Percentiles rank a stretch among this genome's conserved stretches.
phyloP scores from a whole-genome alignment of 2,329 filamentous ascomycete genomes.

The Neocucurbitaria cava region DNA sequence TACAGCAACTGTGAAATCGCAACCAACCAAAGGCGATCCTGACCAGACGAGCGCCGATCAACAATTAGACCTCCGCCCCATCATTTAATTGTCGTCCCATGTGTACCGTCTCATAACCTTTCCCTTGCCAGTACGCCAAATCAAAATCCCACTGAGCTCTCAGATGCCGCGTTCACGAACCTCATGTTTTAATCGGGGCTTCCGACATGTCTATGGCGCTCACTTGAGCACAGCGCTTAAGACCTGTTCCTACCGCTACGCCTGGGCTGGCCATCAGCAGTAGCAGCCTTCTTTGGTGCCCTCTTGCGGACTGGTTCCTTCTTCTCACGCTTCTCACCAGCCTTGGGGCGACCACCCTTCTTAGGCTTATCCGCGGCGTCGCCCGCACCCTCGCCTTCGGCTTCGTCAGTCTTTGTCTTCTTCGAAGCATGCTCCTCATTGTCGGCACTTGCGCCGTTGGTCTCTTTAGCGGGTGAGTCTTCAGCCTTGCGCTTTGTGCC shows the following conservation, averaged over 20 bases:
- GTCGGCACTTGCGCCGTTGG: conserved; percentile 25
- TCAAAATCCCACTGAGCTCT: not conserved
- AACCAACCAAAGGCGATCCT: not conserved
- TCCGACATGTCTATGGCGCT: not conserved
- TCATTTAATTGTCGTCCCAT: conserved; percentile 2
- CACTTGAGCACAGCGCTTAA: conserved; percentile 8
- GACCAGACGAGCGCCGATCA: not conserved
- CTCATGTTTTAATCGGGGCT: not conserved
- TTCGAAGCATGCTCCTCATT: conserved; percentile 33
- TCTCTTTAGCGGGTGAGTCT: conserved; percentile 27
- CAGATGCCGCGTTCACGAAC: not conserved
- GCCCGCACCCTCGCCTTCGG: conserved; percentile 37
- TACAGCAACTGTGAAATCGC: not conserved
- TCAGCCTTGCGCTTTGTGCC: conserved; percentile 46
- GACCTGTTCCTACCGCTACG: conserved; percentile 53
- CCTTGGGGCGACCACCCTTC: conserved; percentile 52
- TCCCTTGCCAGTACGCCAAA: not conserved
- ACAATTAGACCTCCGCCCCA: not conserved
- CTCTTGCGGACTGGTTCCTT: conserved; percentile 52
- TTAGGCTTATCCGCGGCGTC: conserved; percentile 41
- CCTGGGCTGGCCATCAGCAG: conserved; percentile 56
- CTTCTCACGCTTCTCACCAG: conserved; percentile 49
- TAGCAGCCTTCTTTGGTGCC: conserved; percentile 58
- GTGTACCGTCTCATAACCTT: conserved; percentile 1
- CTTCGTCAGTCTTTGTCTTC: conserved; percentile 33